Base-by-base conservation (phyloP, 2,329 filamentous ascomycete genomes). In the Fusarium sp. region DNA sequence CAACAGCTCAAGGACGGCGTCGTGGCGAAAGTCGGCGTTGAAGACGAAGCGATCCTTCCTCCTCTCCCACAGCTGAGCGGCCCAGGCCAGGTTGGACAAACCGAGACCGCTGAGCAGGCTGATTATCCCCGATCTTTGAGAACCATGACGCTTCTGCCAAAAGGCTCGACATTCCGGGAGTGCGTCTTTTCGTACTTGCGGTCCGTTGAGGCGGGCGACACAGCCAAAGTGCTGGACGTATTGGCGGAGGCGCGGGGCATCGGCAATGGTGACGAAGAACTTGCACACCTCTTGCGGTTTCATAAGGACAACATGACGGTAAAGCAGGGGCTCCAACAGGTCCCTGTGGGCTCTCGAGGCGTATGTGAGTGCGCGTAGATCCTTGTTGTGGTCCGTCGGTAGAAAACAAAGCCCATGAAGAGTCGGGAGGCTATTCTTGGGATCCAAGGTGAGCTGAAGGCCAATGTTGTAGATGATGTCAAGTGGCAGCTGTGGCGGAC, bases 311-410 rank as follows among this genome's bases (percentile, higher is more conserved):
- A 77, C 22, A 52, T 72, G 48, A 5, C 75, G 73, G 18, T 72
- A 77, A 7, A 77, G 67, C 6, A 77, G 33, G 20, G 75, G 70
- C 24, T 74, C 70, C 24, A 77, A 57, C 6, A 77, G 6, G 14
- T 39, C 52, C 24, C 35, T 74, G 11, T 70, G 72, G 5, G 67
- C 52, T 24, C 41, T 72, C 20, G 75, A 76, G 2, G 50, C 8
- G 24, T 77, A 74, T 1, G 75, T 76, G 9, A 76, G 13, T 18
- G 48, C 43, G 7, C 35, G 65, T 0, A 76, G 35, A 6, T 39
- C 33, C 9, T 68, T 20, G 16, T n/a, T 59, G 10, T 45, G 58
- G 3, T 43, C 22, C 9, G 43, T 41, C 2, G 27, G 31, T n/a
- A 31, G 27, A n/a, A 10, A 14, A 29, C n/a, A 31, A 31, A n/a